Evolutionary conservation across 83 land plant genomes (phyloP).

Genomic region (Diphasiastrum complanatum): DNA sequence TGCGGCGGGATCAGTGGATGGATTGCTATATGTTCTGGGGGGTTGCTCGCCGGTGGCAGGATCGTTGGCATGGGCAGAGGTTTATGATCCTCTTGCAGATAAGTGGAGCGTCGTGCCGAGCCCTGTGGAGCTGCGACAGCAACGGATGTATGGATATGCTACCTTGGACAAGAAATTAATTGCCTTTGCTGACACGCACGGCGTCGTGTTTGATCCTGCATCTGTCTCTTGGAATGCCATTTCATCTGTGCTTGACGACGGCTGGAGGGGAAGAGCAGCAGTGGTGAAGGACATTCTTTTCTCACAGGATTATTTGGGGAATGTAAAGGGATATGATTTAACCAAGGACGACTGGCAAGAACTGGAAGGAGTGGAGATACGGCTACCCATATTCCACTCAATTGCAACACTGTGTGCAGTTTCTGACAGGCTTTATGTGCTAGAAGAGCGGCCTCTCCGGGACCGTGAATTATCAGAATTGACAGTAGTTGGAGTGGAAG

Average conservation of each 20-base stretch:
- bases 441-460: too few relatives aligned
- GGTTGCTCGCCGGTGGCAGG: not conserved
- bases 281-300: not conserved
- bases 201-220: not conserved
- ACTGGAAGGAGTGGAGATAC: too few relatives aligned
- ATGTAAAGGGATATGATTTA: not conserved
- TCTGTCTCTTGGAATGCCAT: conserved; percentile 1
- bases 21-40: not conserved
- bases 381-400: too few relatives aligned
- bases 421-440: too few relatives aligned
- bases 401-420: too few relatives aligned
- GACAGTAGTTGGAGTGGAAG: too few relatives aligned
- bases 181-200: not conserved
- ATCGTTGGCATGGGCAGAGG: too few relatives aligned
- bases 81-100: too few relatives aligned
- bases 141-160: not conserved
- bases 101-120: too few relatives aligned
- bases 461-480: too few relatives aligned
- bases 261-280: not conserved
- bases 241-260: not conserved
- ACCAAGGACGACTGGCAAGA: too few relatives aligned
- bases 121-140: not conserved
- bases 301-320: not conserved
- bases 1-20: not conserved
- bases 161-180: too few relatives aligned